Conservation (phyloP, 352 stramenopile species). For the Globisporangium rhizosaccharum region DNA sequence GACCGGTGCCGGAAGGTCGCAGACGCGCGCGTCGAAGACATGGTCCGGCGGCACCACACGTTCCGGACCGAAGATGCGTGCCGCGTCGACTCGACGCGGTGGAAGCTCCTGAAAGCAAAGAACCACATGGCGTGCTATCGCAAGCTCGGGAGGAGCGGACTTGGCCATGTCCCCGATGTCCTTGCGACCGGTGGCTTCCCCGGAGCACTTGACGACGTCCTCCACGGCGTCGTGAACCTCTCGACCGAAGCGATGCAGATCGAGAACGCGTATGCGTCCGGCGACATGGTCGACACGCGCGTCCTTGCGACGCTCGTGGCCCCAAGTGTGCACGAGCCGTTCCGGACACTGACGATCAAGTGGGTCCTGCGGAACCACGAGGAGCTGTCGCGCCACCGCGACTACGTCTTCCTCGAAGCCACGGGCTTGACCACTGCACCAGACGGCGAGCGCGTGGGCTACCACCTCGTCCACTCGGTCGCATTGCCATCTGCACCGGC, state of each 20-base stretch:
- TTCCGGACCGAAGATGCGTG: constrained; percentile 1
- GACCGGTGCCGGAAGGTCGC: constrained; percentile 13
- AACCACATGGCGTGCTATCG: constrained; percentile 15
- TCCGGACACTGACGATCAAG: constrained; percentile 65
- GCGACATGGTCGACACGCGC: constrained; percentile 17
- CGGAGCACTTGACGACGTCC: constrained; percentile 12
- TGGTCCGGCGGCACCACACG: constrained; percentile 14
- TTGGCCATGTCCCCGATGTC: constrained; percentile 9
- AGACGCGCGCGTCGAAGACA: constrained; percentile 15
- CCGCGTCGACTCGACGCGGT: constrained; percentile 8
- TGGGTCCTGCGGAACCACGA: constrained; percentile 67
- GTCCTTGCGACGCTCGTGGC: constrained; percentile 41
- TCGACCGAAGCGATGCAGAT: constrained; percentile 19
- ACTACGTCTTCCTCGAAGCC: constrained; percentile 70
- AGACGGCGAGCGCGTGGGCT: constrained; percentile 50
- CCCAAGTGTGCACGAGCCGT: constrained; percentile 36
- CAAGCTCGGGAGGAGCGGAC: constrained; percentile 5
- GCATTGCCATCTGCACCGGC: constrained; percentile 27
- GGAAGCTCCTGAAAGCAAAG: constrained; percentile 19
- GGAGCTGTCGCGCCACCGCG: constrained; percentile 46
- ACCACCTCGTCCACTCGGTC: constrained; percentile 59
- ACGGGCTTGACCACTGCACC: constrained; percentile 52
- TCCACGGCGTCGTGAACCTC: constrained; percentile 17
- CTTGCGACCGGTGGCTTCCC: constrained; percentile 7
- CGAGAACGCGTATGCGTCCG: constrained; percentile 14